Evolutionary conservation across 2,329 filamentous ascomycete genomes (phyloP).

Genomic region (Pseudogymnoascus sp.): DNA sequence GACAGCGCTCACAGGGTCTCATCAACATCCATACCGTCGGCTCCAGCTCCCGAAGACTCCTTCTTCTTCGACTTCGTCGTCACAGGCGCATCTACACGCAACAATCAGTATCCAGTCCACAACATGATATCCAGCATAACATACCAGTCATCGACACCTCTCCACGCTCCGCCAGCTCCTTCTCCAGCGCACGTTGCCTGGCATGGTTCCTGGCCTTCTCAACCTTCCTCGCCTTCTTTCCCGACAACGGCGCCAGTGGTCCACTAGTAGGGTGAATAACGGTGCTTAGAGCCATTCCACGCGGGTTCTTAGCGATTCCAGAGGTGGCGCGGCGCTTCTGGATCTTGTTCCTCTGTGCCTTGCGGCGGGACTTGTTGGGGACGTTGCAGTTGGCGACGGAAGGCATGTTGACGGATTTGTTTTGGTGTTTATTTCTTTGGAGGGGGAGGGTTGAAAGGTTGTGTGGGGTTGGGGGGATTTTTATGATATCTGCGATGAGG

Average conservation of each 20-base stretch:
- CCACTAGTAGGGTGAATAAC: slow-evolving; percentile 28
- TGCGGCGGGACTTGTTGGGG: slow-evolving; percentile 27
- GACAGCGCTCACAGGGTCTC: neutral
- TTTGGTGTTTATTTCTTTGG: neutral
- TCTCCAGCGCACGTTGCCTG: slow-evolving; percentile 26
- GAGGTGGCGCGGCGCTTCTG: slow-evolving; percentile 25
- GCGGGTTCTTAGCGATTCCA: slow-evolving; percentile 26
- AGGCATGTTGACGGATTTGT: slow-evolving; percentile 23
- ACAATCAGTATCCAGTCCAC: neutral
- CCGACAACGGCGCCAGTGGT: slow-evolving; percentile 25
- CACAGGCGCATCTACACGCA: neutral
- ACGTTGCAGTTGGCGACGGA: slow-evolving; percentile 30
- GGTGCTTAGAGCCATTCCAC: slow-evolving; percentile 25
- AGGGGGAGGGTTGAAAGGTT: neutral
- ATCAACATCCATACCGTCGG: neutral
- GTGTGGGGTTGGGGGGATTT: slow-evolving; percentile 3
- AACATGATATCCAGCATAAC: neutral
- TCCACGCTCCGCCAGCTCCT: slow-evolving; percentile 26
- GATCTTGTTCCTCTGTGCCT: slow-evolving; percentile 26
- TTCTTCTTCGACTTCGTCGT: slow-evolving; percentile 1
- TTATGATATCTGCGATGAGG: slow-evolving; percentile 3
- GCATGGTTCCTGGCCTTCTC: slow-evolving; percentile 28
- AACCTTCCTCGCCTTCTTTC: slow-evolving; percentile 29
- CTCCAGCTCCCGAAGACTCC: neutral
- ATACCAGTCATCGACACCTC: slow-evolving; percentile 29